Base-by-base conservation (phyloP, 2,329 filamentous ascomycete species). In the Lasiodiplodia theobromae region DNA sequence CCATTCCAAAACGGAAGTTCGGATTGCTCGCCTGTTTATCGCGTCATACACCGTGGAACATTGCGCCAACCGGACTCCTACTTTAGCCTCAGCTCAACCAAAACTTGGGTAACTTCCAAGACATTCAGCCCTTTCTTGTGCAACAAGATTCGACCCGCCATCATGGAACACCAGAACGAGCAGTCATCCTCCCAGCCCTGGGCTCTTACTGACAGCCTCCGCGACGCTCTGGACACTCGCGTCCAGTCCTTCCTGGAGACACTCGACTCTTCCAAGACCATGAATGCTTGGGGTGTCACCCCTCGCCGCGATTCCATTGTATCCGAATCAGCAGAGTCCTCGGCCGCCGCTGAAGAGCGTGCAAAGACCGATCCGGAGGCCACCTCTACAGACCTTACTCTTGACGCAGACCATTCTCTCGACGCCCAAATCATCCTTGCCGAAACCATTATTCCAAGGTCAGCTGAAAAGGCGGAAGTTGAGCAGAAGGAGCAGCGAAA, bases 181-280 rank as follows among this genome's bases (percentile, higher is more conserved):
- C 49, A 66, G 34, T n/a, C 31, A 18, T 21, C 44, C 49, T 34
- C 31, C 47, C 66, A 60, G 11, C 23, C 44, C 21, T 67, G 54
- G 65, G 54, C 37, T 16, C 44, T 67, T 18, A 52, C 65, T 54
- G 65, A 68, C 57, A 68, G 34, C 25, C 66, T 68, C 21, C 56
- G 57, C 44, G 66, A 62, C 18, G 56, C 44, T 5, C 53, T 67
- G 16, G 54, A 49, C 53, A 58, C 40, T n/a, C 53, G 56, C 16
- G 28, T 68, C 16, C 40, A 60, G 37, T 68, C 66, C 8, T 62
- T 68, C 49, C 57, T 68, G 7, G 53, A 67, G n/a, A 52, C 54
- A 1, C 40, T 67, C 11, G 65, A 67, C 54, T 51, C 49, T 18
- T 58, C 44, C 25, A 67, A 67, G 31, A 44, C 65, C 31, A 67